Conservation (phyloP, 2,329 filamentous ascomycete species). For the Hymenoscyphus repandus region DNA sequence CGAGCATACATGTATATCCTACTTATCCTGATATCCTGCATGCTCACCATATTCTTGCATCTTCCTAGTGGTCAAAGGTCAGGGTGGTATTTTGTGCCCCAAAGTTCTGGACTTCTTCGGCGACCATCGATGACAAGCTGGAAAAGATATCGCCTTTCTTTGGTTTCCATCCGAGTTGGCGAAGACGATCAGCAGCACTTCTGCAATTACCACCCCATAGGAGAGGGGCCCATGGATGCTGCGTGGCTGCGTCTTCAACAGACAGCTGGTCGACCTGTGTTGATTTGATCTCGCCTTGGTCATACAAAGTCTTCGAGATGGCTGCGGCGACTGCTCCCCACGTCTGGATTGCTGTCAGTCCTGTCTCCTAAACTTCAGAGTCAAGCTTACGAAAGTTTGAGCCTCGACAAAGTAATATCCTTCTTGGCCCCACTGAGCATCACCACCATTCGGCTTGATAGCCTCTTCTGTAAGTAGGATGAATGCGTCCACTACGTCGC, state of each 20-base stretch:
- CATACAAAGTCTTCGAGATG: conserved; percentile 42
- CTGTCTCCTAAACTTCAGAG: not conserved
- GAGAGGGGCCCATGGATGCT: conserved; percentile 26
- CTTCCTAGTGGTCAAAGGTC: not conserved
- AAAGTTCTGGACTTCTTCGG: conserved; percentile 16
- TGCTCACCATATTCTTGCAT: too few species aligned
- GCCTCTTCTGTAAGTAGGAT: conserved; percentile 48
- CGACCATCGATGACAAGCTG: conserved; percentile 21
- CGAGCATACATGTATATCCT: too few species aligned
- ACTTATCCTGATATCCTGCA: too few species aligned
- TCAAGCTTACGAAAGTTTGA: conserved; percentile 35
- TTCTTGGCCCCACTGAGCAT: conserved; percentile 44
- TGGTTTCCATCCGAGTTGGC: conserved; percentile 22
- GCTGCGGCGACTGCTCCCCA: conserved; percentile 46
- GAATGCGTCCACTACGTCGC: conserved; percentile 49
- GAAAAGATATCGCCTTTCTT: conserved; percentile 14
- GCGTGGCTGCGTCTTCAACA: conserved; percentile 16
- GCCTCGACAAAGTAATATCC: conserved; percentile 55
- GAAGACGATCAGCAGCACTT: conserved; percentile 19
- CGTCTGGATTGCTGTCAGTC: conserved; percentile 18
- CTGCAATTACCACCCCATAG: conserved; percentile 28
- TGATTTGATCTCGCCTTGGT: conserved; percentile 39
- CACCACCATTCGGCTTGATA: conserved; percentile 35
- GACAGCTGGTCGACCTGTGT: conserved; percentile 22
- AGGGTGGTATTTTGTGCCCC: conserved; percentile 13